Evolutionary conservation across 192 early-diverging fungal species (phyloP).

Genomic region (Backusella westeae): DNA sequence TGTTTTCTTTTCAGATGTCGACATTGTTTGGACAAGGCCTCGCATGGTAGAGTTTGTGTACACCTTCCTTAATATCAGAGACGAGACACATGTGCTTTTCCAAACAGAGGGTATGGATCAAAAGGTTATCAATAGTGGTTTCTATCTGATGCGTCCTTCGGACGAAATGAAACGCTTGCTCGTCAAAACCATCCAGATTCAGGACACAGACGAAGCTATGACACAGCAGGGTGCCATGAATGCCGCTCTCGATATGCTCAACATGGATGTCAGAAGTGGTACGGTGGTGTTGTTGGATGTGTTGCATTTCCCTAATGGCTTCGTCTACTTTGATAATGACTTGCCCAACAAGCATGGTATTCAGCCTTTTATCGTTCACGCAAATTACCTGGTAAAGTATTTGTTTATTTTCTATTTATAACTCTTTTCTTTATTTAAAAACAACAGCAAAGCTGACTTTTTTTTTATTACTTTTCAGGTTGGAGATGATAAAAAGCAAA

Average conservation of each 20-base stretch:
- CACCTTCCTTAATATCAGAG: constrained; percentile 14
- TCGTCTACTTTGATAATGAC: constrained; percentile 15
- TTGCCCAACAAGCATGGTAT: constrained; percentile 7
- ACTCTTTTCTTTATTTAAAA: not conserved
- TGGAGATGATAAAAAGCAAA: constrained; percentile 20
- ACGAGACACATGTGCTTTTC: constrained; percentile 21
- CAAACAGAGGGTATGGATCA: constrained; percentile 16
- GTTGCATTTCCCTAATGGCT: constrained; percentile 27
- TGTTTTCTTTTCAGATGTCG: constrained; percentile 31
- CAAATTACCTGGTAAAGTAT: constrained; percentile 25
- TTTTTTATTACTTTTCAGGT: not conserved
- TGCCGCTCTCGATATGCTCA: constrained; percentile 7
- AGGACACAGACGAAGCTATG: constrained; percentile 7
- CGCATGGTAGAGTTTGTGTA: constrained; percentile 10
- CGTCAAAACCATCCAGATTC: constrained; percentile 19
- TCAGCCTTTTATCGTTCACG: constrained; percentile 30
- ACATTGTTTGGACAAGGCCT: constrained; percentile 22
- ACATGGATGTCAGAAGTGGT: constrained; percentile 11
- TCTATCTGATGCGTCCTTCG: constrained; percentile 33
- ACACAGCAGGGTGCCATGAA: constrained; percentile 31
- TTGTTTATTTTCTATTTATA: not conserved
- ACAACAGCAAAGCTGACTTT: not conserved
- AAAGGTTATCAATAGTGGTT: constrained; percentile 15
- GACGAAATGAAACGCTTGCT: constrained; percentile 13
- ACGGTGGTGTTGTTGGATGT: constrained; percentile 21